Percentiles rank a stretch among this genome's conserved stretches.
phyloP scores from a whole-genome alignment of 176 grass and related monocot species.

The Zea mays region Zm-B73-REFERENCE-NAM-5.0 NC_050098.1:24923501-24924000 shows the following conservation, averaged over 20 bases:
- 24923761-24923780: conserved; percentile 33
- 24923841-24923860: conserved; percentile 23
- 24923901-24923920: conserved; percentile 16
- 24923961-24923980: conserved; percentile 35
- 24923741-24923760: neutral
- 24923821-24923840: conserved; percentile 13
- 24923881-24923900: conserved; percentile 33
- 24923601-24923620: too few species aligned
- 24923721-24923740: neutral
- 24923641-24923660: too few species aligned
- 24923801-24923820: conserved; percentile 31
- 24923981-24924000: conserved; percentile 34
- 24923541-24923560: conserved; percentile 10
- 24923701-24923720: too few species aligned
- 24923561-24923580: neutral
- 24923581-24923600: conserved; percentile 15
- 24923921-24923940: neutral
- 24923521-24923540: conserved; percentile 12
- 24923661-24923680: too few species aligned
- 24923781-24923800: conserved; percentile 36
- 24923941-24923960: conserved; percentile 32
- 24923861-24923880: conserved; percentile 15
- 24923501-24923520: neutral
- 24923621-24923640: fast-evolving
- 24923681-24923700: too few species aligned